Conservation (phyloP, 768 basidiomycete species). For the Albatrellus ellisii region DNA sequence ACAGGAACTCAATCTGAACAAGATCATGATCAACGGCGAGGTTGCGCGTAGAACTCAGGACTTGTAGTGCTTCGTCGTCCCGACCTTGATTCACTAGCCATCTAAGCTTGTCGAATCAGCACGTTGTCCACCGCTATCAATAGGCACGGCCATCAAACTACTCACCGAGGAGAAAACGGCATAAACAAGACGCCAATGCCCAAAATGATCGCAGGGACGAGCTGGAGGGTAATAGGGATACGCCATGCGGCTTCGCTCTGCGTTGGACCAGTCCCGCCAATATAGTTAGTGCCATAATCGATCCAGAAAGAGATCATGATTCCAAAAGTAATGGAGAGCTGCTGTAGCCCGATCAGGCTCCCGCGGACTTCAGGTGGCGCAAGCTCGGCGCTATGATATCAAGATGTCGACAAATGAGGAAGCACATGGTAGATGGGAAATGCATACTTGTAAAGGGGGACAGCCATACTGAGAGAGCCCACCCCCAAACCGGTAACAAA, state of each 20-base stretch:
- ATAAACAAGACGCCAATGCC: slow-evolving; percentile 61
- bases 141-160: neutral
- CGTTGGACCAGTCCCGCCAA: slow-evolving; percentile 41
- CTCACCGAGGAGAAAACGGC: slow-evolving; percentile 67
- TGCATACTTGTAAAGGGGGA: slow-evolving; percentile 57
- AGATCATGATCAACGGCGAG: slow-evolving; percentile 45
- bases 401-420: neutral
- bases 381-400: slow-evolving; percentile 29
- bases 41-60: slow-evolving; percentile 46
- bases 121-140: no score
- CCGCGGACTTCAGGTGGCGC: slow-evolving; percentile 76
- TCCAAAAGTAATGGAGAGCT: slow-evolving; percentile 71
- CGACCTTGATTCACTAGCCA: slow-evolving; percentile 72
- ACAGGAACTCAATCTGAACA: slow-evolving; percentile 61
- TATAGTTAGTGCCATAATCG: slow-evolving; percentile 48
- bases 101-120: slow-evolving; percentile 19
- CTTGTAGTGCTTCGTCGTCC: slow-evolving; percentile 57
- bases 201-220: slow-evolving; percentile 61
- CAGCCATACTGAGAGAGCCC: slow-evolving; percentile 72
- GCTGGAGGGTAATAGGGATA: slow-evolving; percentile 59
- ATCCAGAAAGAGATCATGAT: slow-evolving; percentile 52
- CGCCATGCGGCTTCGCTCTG: slow-evolving; percentile 68
- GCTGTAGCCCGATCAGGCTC: slow-evolving; percentile 69
- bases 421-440: neutral
- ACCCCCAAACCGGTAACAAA: slow-evolving; percentile 75